Evolutionary conservation across 768 basidiomycete species (phyloP).

Genomic region (Xanthoconium stramineum): DNA sequence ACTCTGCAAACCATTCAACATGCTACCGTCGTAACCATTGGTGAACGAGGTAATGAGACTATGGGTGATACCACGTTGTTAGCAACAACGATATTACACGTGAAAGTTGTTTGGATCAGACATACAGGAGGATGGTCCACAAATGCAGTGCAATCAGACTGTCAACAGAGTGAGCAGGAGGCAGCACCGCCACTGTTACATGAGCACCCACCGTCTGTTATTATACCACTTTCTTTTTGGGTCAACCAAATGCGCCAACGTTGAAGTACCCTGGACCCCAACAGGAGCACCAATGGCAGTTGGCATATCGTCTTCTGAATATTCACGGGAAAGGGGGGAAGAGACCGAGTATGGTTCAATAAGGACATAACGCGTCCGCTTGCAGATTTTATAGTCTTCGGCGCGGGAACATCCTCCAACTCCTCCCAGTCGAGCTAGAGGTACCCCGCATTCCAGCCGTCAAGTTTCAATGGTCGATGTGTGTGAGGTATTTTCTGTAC

Average conservation of each 20-base stretch:
- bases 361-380: constrained; percentile 17
- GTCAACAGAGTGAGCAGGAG: neutral
- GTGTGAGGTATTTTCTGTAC: neutral
- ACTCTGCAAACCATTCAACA: constrained; percentile 80
- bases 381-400: constrained; percentile 7
- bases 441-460: constrained; percentile 12
- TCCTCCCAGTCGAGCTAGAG: constrained; percentile 3
- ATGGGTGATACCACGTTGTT: neutral
- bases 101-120: neutral
- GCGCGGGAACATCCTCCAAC: constrained; percentile 3
- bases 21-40: constrained; percentile 73
- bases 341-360: constrained; percentile 8
- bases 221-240: constrained; percentile 73
- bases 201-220: constrained; percentile 55
- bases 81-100: too few relatives aligned
- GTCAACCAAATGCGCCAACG: constrained; percentile 55
- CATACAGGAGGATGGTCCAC: constrained; percentile 68
- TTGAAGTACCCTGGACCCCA: too few relatives aligned
- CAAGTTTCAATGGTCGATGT: neutral
- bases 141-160: constrained; percentile 62
- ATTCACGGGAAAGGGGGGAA: neutral
- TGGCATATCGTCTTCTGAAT: constrained; percentile 43
- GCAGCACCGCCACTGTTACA: neutral
- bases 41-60: constrained; percentile 75
- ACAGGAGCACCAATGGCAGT: constrained; percentile 49